A percentile compares a stretch with the other conserved stretches of the same genome.
phyloP scores from a whole-genome alignment of 1,284 basidiomycete genomes.

The Leucoagaricus sp. region DNA sequence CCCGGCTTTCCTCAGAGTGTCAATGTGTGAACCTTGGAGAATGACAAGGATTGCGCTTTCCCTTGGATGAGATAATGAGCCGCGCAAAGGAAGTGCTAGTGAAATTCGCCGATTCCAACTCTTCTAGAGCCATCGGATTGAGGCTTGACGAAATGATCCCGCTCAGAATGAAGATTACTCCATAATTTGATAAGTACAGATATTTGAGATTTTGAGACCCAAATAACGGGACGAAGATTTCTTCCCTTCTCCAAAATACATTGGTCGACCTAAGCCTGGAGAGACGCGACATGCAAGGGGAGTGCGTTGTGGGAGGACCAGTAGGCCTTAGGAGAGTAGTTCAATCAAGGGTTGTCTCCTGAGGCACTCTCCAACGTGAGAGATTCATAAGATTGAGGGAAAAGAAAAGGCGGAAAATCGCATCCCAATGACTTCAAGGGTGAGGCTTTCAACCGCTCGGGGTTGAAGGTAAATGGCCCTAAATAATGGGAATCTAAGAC shows the following conservation, averaged over 20 bases:
- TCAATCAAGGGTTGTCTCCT: constrained; percentile 7
- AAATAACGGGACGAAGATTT: constrained; percentile 5
- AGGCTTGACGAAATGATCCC: neutral
- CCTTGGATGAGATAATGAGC: constrained; percentile 1
- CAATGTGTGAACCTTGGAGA: constrained; percentile 1
- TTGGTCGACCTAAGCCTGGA: constrained; percentile 2
- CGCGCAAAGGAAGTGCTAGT: neutral
- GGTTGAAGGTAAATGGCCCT: constrained; percentile 9
- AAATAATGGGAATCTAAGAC: constrained; percentile 1
- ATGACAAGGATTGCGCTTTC: neutral
- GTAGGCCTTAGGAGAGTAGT: neutral
- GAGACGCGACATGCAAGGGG: constrained; percentile 9
- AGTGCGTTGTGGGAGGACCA: neutral
- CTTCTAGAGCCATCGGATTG: constrained; percentile 6
- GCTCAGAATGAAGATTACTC: neutral
- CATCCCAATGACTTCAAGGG: constrained; percentile 8
- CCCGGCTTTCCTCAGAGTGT: neutral
- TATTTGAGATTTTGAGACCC: neutral
- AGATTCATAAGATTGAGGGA: neutral
- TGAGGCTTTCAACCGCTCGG: neutral
- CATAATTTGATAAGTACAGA: constrained; percentile 1
- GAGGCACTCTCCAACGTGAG: constrained; percentile 5
- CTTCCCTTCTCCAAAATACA: neutral
- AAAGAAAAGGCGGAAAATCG: neutral
- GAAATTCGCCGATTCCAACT: constrained; percentile 8